Percentiles rank a stretch among this genome's conserved stretches.
phyloP scores from a whole-genome alignment of 116 monocot genomes.

The Trichopus zeylanicus region DNA sequence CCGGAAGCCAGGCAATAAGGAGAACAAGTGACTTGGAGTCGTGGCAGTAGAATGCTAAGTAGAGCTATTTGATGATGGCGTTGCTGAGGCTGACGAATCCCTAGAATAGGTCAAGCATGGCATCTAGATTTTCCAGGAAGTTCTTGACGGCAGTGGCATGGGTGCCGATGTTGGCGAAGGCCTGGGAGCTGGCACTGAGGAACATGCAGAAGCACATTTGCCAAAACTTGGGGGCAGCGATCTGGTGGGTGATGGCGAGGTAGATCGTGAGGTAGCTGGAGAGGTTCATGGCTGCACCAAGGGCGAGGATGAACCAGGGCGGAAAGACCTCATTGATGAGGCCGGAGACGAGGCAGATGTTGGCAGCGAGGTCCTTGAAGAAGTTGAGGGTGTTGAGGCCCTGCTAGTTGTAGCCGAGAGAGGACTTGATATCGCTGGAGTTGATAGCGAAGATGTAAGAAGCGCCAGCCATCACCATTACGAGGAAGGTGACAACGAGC shows the following conservation, averaged over 20 bases:
- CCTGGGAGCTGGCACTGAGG: slow-evolving; percentile 26
- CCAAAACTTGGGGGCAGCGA: slow-evolving; percentile 12
- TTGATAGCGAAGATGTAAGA: slow-evolving; percentile 26
- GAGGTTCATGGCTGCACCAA: slow-evolving; percentile 17
- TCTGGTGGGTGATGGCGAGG: slow-evolving; percentile 13
- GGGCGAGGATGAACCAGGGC: slow-evolving; percentile 9
- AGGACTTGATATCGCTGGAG: slow-evolving; percentile 17
- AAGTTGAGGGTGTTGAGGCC: slow-evolving; percentile 25
- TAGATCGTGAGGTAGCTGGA: slow-evolving; percentile 25
- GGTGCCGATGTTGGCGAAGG: slow-evolving; percentile 34
- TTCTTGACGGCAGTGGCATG: slow-evolving; percentile 30
- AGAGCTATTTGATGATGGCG: slow-evolving; percentile 29
- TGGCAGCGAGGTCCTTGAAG: slow-evolving; percentile 33
- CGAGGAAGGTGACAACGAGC: background rate
- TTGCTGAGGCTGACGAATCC: slow-evolving; percentile 31
- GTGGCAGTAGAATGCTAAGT: slow-evolving; percentile 21
- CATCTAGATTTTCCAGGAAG: slow-evolving; percentile 28
- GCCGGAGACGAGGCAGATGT: slow-evolving; percentile 25
- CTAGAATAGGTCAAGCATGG: slow-evolving; percentile 22
- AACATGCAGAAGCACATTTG: slow-evolving; percentile 28
- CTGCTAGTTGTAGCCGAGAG: slow-evolving; percentile 14
- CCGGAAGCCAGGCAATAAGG: slow-evolving; percentile 23
- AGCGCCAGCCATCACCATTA: slow-evolving; percentile 21
- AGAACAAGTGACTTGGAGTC: too few species aligned
- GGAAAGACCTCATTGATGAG: slow-evolving; percentile 12